A percentile compares a stretch with the other conserved stretches of the same genome.
These are phyloP conservation scores for Carex sylvatica DNA, from an alignment of 202 grass and related monocot genomes.

Conservation along the genomic window DNA sequence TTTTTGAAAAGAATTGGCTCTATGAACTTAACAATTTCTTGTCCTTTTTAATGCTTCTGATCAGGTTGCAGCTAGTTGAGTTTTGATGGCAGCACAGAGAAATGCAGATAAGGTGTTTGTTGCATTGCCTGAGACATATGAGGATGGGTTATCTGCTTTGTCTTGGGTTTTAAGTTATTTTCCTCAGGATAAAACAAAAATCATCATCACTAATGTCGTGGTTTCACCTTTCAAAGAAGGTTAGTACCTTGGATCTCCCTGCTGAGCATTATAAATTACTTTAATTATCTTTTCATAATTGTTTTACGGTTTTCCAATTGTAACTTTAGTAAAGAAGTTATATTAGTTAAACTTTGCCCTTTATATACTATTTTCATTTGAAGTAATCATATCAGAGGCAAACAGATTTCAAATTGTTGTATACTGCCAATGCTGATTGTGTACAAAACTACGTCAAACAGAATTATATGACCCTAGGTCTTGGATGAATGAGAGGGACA, in stretches of 20 bases:
- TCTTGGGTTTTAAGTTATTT: slow-evolving; percentile 45
- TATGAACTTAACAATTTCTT: background rate
- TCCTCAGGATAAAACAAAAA: background rate
- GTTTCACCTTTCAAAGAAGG: slow-evolving; percentile 5
- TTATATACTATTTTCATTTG: background rate
- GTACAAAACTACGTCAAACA: background rate
- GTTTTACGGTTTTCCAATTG: background rate
- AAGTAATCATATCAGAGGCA: background rate
- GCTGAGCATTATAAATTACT: background rate
- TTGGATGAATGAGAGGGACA: slow-evolving; percentile 54
- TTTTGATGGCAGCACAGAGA: background rate
- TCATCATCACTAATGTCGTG: slow-evolving; percentile 48
- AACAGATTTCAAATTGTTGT: background rate
- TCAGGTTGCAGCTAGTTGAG: background rate
- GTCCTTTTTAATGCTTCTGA: background rate
- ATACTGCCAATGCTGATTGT: background rate
- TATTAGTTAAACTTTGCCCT: background rate
- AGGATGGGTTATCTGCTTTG: slow-evolving; percentile 41
- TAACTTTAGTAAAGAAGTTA: background rate
- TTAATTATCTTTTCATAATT: background rate
- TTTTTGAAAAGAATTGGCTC: background rate
- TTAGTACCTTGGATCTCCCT: background rate
- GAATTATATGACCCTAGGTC: slow-evolving; percentile 32
- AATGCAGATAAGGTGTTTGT: slow-evolving; percentile 50
- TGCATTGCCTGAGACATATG: slow-evolving; percentile 52